These are phyloP conservation scores for Penicillium cosmopolitanum DNA, from an alignment of 495 filamentous ascomycete genomes.

Conservation along the genomic window DNA sequence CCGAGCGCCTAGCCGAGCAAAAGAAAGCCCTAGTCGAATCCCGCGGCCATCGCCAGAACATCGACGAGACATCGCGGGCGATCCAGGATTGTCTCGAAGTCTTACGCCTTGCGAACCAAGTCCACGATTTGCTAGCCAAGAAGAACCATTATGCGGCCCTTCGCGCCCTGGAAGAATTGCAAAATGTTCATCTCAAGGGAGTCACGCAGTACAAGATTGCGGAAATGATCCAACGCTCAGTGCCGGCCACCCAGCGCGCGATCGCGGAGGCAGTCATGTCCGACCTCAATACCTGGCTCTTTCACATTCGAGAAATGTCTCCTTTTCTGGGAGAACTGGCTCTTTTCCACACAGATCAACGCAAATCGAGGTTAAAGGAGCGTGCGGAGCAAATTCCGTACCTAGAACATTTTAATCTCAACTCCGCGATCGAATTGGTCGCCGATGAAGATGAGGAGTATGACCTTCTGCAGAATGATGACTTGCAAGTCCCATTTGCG, in stretches of 20 bases:
- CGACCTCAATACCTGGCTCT: constrained; percentile 98
- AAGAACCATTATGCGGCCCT: constrained; percentile 96
- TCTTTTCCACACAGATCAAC: constrained; percentile 89
- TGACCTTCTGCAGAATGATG: constrained; percentile 91
- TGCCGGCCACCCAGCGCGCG: constrained; percentile 87
- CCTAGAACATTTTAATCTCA: constrained; percentile 82
- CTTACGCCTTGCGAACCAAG: constrained; percentile 88
- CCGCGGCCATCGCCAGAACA: constrained; percentile 89
- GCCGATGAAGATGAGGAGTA: constrained; percentile 95
- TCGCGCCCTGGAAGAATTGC: constrained; percentile 90
- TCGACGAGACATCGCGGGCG: constrained; percentile 88
- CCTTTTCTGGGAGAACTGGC: constrained; percentile 96
- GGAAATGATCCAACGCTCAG: constrained; percentile 91
- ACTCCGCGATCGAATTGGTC: constrained; percentile 93
- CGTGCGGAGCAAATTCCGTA: constrained; percentile 71
- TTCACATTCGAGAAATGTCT: constrained; percentile 90
- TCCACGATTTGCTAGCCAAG: constrained; percentile 83
- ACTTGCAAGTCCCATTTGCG: constrained; percentile 90
- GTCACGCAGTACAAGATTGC: constrained; percentile 94
- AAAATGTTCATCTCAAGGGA: constrained; percentile 93
- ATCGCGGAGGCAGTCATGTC: constrained; percentile 97
- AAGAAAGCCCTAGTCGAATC: constrained; percentile 94
- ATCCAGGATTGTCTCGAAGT: constrained; percentile 92
- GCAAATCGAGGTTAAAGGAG: constrained; percentile 82
- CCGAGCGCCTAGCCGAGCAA: constrained; percentile 90